Evolutionary conservation across 163 green algal genomes (phyloP).

Genomic region (Scenedesmus sp.): DNA sequence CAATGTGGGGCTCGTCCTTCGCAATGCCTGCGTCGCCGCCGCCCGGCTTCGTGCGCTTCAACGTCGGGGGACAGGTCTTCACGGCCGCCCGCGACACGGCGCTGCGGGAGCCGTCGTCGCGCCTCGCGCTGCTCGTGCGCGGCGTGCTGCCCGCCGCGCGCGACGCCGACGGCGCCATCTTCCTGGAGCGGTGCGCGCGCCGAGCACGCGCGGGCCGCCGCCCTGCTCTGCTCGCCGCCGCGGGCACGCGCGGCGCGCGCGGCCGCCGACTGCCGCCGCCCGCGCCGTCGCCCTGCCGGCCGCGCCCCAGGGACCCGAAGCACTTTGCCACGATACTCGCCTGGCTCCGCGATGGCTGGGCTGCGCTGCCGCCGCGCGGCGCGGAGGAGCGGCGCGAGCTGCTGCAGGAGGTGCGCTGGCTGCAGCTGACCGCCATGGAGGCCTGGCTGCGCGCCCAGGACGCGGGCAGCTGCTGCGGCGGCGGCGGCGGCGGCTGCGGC

Average conservation of each 20-base stretch:
- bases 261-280: too few species aligned
- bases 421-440: conserved; percentile 57
- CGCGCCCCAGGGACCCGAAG: conserved; percentile 43
- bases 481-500: neutral
- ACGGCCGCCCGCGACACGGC: conserved; percentile 55
- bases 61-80: conserved; percentile 49
- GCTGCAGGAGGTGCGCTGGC: conserved; percentile 59
- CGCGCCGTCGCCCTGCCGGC: too few species aligned
- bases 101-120: conserved; percentile 46
- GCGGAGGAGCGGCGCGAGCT: conserved; percentile 54
- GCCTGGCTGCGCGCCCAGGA: conserved; percentile 57
- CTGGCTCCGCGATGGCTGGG: conserved; percentile 53
- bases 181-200: too few species aligned
- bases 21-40: too few species aligned
- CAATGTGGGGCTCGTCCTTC: too few species aligned
- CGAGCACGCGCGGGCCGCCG: too few species aligned
- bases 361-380: too few species aligned
- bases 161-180: conserved; percentile 37
- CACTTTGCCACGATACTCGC: conserved; percentile 56
- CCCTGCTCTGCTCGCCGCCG: too few species aligned
- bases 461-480: neutral
- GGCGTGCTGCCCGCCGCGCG: conserved; percentile 33
- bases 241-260: too few species aligned
- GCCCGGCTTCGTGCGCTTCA: conserved; percentile 48
- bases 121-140: conserved; percentile 49